Evolutionary conservation across 2,329 filamentous ascomycete genomes (phyloP).

Genomic region (Exserohilum turcica): DNA sequence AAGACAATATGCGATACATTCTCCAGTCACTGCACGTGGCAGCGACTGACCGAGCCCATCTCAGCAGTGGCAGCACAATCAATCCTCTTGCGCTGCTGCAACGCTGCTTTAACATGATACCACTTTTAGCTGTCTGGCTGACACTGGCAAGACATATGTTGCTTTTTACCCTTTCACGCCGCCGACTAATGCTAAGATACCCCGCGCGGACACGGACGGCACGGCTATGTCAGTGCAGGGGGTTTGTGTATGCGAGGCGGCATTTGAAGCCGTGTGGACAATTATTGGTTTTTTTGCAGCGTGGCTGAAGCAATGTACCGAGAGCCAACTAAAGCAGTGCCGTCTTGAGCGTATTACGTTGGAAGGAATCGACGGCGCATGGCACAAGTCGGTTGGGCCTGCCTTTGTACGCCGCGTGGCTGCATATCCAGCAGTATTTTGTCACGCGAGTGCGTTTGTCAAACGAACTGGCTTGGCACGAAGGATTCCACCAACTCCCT

Average conservation of each 20-base stretch:
- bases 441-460: constrained; percentile 5
- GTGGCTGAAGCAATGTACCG: constrained; percentile 19
- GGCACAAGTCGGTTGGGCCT: constrained; percentile 6
- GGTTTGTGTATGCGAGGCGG: constrained; percentile 11
- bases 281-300: constrained; percentile 10
- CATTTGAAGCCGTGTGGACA: constrained; percentile 11
- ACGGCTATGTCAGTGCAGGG: constrained; percentile 8
- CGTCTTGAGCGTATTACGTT: constrained; percentile 9
- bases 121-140: constrained; percentile 3
- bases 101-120: constrained; percentile 14
- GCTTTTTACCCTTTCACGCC: constrained; percentile 12
- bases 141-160: constrained; percentile 6
- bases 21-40: constrained; percentile 17
- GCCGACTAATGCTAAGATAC: constrained; percentile 17
- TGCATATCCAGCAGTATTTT: constrained; percentile 13
- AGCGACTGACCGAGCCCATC: constrained; percentile 10
- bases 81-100: constrained; percentile 1
- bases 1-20: constrained; percentile 10
- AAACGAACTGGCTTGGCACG: constrained; percentile 1
- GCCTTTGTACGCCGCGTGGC: constrained; percentile 15
- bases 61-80: constrained; percentile 11
- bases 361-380: constrained; percentile 4
- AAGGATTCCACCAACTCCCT: background rate
- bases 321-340: constrained; percentile 17
- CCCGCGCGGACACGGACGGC: constrained; percentile 8